These are phyloP conservation scores for Macrotyloma uniflorum DNA, from an alignment of 306 rosid genomes.

Conservation along the genomic window DNA sequence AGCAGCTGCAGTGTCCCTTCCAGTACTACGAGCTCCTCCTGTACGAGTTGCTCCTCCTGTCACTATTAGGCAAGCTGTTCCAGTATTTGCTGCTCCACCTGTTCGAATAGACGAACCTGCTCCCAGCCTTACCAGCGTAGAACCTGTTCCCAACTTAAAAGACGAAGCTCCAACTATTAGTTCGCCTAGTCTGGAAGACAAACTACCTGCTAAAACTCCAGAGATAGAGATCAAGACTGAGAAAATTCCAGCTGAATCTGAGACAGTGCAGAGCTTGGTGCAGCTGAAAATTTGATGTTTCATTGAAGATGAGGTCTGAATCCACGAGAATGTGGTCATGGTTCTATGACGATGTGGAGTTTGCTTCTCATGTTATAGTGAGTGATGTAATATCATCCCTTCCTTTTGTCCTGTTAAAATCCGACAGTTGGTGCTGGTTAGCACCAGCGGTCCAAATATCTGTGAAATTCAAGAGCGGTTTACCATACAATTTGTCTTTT, in stretches of 20 bases:
- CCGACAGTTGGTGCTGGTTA: constrained; percentile 70
- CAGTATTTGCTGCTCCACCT: constrained; percentile 80
- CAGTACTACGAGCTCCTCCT: constrained; percentile 52
- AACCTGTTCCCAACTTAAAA: constrained; percentile 17
- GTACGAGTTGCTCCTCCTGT: constrained; percentile 75
- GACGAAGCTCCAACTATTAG: constrained; percentile 19
- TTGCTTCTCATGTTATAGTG: constrained; percentile 53
- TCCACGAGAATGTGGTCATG: constrained; percentile 47
- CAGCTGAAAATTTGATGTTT: constrained; percentile 71
- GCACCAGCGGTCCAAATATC: constrained; percentile 58
- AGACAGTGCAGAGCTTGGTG: constrained; percentile 61
- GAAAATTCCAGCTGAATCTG: constrained; percentile 44
- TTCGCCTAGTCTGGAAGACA: constrained; percentile 36
- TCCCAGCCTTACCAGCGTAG: constrained; percentile 29
- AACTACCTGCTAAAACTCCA: constrained; percentile 40
- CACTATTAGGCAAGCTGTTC: constrained; percentile 78
- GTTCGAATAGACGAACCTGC: constrained; percentile 45
- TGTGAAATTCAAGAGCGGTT: constrained; percentile 54
- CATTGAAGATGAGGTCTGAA: constrained; percentile 30
- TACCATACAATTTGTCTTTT: constrained; percentile 43
- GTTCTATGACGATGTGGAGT: constrained; percentile 60
- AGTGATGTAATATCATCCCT: constrained; percentile 53
- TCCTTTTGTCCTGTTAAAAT: constrained; percentile 51
- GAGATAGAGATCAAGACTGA: constrained; percentile 43
- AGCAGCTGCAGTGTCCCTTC: constrained; percentile 55